phyloP scores from a whole-genome alignment of 2,329 filamentous ascomycete genomes.

The Aspergillus arachidicola region DNA sequence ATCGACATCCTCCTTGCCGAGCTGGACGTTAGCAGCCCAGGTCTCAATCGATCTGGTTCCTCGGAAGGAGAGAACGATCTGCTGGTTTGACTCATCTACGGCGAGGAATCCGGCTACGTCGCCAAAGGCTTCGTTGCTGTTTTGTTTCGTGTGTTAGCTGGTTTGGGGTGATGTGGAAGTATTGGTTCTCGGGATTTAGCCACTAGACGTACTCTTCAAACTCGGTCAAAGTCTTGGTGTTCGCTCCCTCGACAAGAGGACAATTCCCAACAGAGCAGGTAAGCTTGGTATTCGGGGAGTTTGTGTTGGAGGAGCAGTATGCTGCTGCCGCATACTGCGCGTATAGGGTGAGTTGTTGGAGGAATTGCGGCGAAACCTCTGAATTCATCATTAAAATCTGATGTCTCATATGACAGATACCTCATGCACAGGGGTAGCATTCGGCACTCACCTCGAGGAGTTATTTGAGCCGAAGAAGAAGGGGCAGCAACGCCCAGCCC shows the following conservation, averaged over 20 bases:
- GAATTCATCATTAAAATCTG: neutral
- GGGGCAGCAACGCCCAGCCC: neutral
- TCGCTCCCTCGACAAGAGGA: slow-evolving; percentile 49
- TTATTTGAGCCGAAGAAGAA: neutral
- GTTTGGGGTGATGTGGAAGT: no score
- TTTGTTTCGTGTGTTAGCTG: neutral
- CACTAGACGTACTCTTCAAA: slow-evolving; percentile 49
- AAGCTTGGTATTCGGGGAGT: slow-evolving; percentile 46
- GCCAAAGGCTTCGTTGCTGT: slow-evolving; percentile 29
- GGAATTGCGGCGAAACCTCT: slow-evolving; percentile 45
- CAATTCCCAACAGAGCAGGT: slow-evolving; percentile 52
- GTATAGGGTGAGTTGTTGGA: slow-evolving; percentile 50
- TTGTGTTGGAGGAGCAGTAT: slow-evolving; percentile 55
- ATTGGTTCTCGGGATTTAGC: no score
- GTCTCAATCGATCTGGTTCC: slow-evolving; percentile 34
- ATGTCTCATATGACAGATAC: neutral
- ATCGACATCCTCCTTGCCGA: slow-evolving; percentile 29
- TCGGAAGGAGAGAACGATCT: slow-evolving; percentile 40
- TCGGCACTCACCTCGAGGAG: neutral
- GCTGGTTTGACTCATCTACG: slow-evolving; percentile 46
- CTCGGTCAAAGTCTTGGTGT: slow-evolving; percentile 50
- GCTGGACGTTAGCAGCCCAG: slow-evolving; percentile 38
- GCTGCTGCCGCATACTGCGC: slow-evolving; percentile 57
- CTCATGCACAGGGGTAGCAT: neutral
- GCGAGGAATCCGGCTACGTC: slow-evolving; percentile 53